Percentiles rank a stretch among this genome's conserved stretches.
These are phyloP conservation scores for Biancaea sappan DNA, from an alignment of 306 rosid genomes.

Conservation along the genomic window DNA sequence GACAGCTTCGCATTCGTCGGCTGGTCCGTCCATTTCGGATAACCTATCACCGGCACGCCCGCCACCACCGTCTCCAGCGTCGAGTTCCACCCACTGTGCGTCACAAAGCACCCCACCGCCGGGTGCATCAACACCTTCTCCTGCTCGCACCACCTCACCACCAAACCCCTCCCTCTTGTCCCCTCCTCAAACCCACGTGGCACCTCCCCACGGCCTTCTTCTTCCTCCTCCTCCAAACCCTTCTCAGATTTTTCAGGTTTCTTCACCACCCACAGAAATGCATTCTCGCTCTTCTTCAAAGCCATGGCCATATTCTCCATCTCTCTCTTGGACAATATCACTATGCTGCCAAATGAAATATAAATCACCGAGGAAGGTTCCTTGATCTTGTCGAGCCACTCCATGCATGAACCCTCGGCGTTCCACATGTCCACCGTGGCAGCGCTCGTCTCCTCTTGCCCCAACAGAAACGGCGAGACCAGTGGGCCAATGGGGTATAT, in stretches of 20 bases:
- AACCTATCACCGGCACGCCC: slow-evolving; percentile 59
- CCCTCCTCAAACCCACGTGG: slow-evolving; percentile 40
- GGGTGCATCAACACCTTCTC: slow-evolving; percentile 62
- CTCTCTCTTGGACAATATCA: slow-evolving; percentile 40
- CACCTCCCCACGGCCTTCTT: slow-evolving; percentile 2
- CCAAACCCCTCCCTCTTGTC: slow-evolving; percentile 41
- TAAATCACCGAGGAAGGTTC: slow-evolving; percentile 46
- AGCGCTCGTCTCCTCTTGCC: slow-evolving; percentile 38
- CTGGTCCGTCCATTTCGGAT: slow-evolving; percentile 65
- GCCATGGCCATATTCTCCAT: slow-evolving; percentile 46
- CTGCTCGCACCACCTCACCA: slow-evolving; percentile 64
- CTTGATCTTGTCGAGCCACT: slow-evolving; percentile 49
- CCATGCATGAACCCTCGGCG: slow-evolving; percentile 51
- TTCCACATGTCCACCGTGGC: slow-evolving; percentile 50
- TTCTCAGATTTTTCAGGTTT: slow-evolving; percentile 18
- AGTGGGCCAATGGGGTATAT: slow-evolving; percentile 53
- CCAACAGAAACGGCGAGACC: slow-evolving; percentile 53
- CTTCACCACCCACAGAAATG: slow-evolving; percentile 66
- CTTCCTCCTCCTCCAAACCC: background rate
- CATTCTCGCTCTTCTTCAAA: slow-evolving; percentile 46
- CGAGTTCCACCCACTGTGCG: slow-evolving; percentile 78
- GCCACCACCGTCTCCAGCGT: slow-evolving; percentile 45
- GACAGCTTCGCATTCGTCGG: slow-evolving; percentile 57
- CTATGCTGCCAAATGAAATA: slow-evolving; percentile 59
- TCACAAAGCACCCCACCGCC: slow-evolving; percentile 59